These are phyloP conservation scores for Botrytis hyacinthi DNA, from an alignment of 2,329 filamentous ascomycete genomes.

Conservation along the genomic window DNA sequence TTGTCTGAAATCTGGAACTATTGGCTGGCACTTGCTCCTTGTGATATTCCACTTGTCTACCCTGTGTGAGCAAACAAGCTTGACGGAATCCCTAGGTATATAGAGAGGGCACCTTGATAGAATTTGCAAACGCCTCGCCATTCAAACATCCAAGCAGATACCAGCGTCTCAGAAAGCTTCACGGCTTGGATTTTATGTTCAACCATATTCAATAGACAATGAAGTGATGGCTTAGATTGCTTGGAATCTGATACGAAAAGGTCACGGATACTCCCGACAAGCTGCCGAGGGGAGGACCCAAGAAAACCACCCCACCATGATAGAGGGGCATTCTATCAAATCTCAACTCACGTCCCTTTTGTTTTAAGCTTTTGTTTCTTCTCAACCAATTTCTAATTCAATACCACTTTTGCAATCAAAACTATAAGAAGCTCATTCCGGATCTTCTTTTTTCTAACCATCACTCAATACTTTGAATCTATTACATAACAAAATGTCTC, in stretches of 20 bases:
- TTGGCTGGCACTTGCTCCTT: neutral
- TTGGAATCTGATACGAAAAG: conserved; percentile 10
- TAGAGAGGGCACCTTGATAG: neutral
- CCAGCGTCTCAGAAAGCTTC: neutral
- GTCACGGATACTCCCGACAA: conserved; percentile 14
- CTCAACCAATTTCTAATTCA: conserved; percentile 14
- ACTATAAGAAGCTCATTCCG: conserved; percentile 2
- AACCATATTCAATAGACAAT: neutral
- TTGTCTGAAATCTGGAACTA: neutral
- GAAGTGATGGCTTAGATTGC: neutral
- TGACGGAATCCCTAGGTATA: no score
- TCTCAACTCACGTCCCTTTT: conserved; percentile 27
- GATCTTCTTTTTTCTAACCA: neutral
- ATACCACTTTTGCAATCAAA: neutral
- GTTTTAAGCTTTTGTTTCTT: conserved; percentile 24
- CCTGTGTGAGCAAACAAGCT: neutral
- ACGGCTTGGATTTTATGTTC: neutral
- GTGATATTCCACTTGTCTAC: neutral
- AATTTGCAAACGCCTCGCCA: neutral
- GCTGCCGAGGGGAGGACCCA: conserved; percentile 12
- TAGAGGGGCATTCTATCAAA: conserved; percentile 29
- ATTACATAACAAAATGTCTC: conserved; percentile 67
- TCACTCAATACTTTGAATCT: conserved; percentile 10
- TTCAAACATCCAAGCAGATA: neutral
- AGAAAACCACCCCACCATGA: conserved; percentile 29